Evolutionary conservation across 768 basidiomycete species (phyloP), one percentile per base, ranked within the genome.

Genomic region (Cystobasidium ongulense): DNA sequence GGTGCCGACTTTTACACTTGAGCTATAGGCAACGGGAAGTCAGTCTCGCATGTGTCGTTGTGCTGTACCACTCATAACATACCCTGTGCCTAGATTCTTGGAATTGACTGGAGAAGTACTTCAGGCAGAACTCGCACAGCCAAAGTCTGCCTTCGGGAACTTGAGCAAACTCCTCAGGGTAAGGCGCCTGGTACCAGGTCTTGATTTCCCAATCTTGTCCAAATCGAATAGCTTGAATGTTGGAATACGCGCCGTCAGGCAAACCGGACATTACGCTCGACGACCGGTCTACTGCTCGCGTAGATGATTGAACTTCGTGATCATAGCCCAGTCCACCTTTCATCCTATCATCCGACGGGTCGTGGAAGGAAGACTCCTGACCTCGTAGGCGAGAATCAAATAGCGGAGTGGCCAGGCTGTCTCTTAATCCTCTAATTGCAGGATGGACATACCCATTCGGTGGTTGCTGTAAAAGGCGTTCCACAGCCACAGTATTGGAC

Each of bases 111-210:
- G 92, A 92, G 90, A 96, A 95, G 78, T 98, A 98, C 83, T 94
- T 97, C 78, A 99, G 81, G 80, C 96, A 99, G 81, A 92, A 96
- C 80, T 98, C 95, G 82, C 96, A 99, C 80, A 96, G 88, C 92
- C 92, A 98, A 73, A 99, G 82, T 67, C 88, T 84, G 21, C 95
- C 93, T 77, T 97, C 92, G 25, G 92, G 90, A 71, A 94, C 89
- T 70, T 87, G 87, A 50, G 91, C 87, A 81, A 96, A 98, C 81
- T 99, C 96, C 80, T 98, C 95, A 0, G 96, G 95, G 80, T 97
- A 98, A 5, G 96, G 96, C 27, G 96, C 96, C 80, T 96, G 92
- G 81, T 92, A 98, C 96, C 96, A 99, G 1, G 96, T 98, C 80
- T 92, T 88, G 79, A 98, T 92, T 78, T 98, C 93, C 80, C 85